Evolutionary conservation across 1,284 basidiomycete genomes (phyloP).

Genomic region (Wallemia hederae): DNA sequence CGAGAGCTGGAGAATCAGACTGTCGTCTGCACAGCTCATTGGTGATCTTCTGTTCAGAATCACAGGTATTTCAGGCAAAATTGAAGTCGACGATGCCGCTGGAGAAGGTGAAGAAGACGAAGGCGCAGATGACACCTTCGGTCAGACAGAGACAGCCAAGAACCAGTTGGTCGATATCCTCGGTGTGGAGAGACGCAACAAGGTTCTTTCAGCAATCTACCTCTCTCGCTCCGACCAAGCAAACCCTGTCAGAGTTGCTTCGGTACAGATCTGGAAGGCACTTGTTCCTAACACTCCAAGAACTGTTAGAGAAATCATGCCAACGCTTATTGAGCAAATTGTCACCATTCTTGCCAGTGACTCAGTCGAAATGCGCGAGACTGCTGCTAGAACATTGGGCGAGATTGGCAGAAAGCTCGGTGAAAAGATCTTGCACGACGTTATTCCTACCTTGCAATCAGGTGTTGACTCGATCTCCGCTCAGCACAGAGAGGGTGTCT

Average conservation of each 20-base stretch:
- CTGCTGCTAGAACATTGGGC: conserved; percentile 49
- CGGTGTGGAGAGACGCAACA: conserved; percentile 62
- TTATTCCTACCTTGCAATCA: conserved; percentile 42
- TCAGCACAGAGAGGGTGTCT: conserved; percentile 41
- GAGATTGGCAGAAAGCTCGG: conserved; percentile 91
- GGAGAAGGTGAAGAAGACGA: conserved; percentile 30
- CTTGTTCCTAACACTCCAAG: conserved; percentile 69
- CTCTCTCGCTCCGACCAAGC: conserved; percentile 83
- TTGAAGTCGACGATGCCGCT: conserved; percentile 28
- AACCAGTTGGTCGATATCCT: conserved; percentile 64
- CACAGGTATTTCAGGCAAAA: conserved; percentile 85
- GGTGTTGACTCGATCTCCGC: conserved; percentile 20
- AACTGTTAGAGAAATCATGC: conserved; percentile 79
- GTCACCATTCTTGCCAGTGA: conserved; percentile 44
- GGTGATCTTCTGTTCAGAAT: conserved; percentile 92
- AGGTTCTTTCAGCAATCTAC: conserved; percentile 70
- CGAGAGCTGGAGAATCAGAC: conserved; percentile 73
- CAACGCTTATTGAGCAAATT: conserved; percentile 50
- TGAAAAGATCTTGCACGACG: conserved; percentile 63
- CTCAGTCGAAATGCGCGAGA: conserved; percentile 75
- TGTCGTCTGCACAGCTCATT: conserved; percentile 64
- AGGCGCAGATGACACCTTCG: conserved; percentile 28
- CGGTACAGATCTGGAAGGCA: conserved; percentile 94
- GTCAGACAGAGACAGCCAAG: conserved; percentile 52
- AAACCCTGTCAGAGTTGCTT: conserved; percentile 60